phyloP scores from a whole-genome alignment of 208 protist species.

The Trypanosomatidae sp. region DNA sequence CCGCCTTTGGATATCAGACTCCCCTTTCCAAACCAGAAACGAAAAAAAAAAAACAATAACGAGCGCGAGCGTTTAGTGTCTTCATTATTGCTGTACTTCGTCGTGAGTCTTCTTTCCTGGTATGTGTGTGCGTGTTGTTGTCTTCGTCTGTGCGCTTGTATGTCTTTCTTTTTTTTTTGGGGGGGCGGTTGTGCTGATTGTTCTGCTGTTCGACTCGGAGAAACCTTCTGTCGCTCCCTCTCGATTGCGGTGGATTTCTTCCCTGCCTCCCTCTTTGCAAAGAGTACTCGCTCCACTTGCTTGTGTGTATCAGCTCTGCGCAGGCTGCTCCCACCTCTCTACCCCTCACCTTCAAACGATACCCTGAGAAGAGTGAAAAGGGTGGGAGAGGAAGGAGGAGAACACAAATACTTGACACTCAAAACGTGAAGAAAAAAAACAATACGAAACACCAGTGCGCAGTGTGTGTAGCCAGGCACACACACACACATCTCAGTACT shows the following conservation, averaged over 20 bases:
- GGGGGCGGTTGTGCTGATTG: neutral
- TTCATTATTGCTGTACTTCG: neutral
- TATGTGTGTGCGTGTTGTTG: conserved; percentile 3
- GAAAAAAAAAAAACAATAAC: neutral
- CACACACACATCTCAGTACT: neutral
- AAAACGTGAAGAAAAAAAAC: neutral
- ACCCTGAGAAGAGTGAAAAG: neutral
- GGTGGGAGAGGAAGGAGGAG: too few species aligned
- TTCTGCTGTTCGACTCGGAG: neutral
- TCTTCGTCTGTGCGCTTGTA: neutral
- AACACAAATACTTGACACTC: neutral
- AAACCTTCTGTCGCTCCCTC: neutral
- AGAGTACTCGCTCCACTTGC: neutral
- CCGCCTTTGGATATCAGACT: neutral
- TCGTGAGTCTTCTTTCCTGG: neutral
- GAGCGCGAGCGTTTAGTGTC: neutral
- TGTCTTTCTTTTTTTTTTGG: neutral
- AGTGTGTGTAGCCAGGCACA: neutral
- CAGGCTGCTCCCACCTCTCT: neutral
- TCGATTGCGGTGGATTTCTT: neutral
- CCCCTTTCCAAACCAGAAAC: neutral
- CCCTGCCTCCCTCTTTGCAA: neutral
- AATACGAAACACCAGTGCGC: neutral
- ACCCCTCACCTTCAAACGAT: neutral
- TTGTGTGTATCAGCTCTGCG: neutral